Evolutionary conservation across 2,329 filamentous ascomycete species (phyloP), one percentile per base, ranked within the genome.

Genomic region (Periconia sp.): DNA sequence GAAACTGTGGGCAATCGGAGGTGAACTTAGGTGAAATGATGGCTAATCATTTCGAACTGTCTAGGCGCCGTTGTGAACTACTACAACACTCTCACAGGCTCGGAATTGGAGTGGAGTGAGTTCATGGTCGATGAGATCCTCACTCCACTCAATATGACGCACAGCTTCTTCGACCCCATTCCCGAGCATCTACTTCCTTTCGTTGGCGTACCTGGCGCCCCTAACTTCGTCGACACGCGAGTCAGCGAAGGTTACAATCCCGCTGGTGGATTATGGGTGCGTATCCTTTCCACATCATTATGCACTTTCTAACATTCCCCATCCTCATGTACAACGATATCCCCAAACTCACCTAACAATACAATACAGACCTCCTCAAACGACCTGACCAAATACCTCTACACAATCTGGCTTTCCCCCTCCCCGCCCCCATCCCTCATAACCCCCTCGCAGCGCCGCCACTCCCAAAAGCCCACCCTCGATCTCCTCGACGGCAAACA

Each of bases 231-330:
- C 1, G 62, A 70, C 53, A 49, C 69, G 2, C 19, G 66, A 1
- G 49, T 71, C 3, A 65, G 66, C 23, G 53, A 58, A 15, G 68
- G 68, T 8, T 71, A 71, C 41, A 61, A 70, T 35, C 66, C 68
- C 23, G 67, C 62, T 2, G 68, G 62, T 2, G 68, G 68, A 20
- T 64, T 70, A 62, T 71, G 67, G 63, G 60, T 60, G 49, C 0
- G 58, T 59, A 30, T 18, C 14, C 31, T 27, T 3, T 27, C 23
- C 23, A 27, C 3, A 27, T 27, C 23, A 41, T 17, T 18, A 37
- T 31, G n/a, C n/a, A n/a, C n/a, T n/a, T n/a, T n/a, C n/a, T n/a
- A n/a, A n/a, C n/a, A n/a, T n/a, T 33, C 31, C 7, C 8, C 31
- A 7, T 14, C 8, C 31, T 14, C 31, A 23, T 41, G 15, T 15